These are phyloP conservation scores for Neolentinus lepideus DNA, from an alignment of 1,284 basidiomycete genomes.

Conservation along the genomic window DNA sequence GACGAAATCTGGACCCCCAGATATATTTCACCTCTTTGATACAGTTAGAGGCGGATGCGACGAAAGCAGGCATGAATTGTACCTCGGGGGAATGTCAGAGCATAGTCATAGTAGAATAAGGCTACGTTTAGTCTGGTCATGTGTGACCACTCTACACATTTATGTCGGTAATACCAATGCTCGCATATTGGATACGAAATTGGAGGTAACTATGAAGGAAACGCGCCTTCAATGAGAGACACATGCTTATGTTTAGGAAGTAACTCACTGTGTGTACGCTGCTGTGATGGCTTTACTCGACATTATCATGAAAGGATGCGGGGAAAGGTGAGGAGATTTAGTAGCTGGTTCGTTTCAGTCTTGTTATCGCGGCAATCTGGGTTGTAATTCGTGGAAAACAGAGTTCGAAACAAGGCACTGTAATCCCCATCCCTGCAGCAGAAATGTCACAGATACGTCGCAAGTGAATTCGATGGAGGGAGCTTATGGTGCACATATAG, in stretches of 20 bases:
- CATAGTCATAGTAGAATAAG: conserved; percentile 25
- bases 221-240: conserved; percentile 1
- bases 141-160: background rate
- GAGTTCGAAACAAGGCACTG: too few relatives aligned
- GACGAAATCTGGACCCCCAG: conserved; percentile 21
- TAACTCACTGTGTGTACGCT: background rate
- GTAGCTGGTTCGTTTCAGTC: too few relatives aligned
- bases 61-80: background rate
- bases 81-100: conserved; percentile 18
- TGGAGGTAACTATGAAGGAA: conserved; percentile 16
- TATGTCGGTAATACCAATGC: conserved; percentile 15
- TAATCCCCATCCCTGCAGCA: too few relatives aligned
- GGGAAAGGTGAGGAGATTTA: too few relatives aligned
- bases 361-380: too few relatives aligned
- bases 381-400: too few relatives aligned
- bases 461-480: too few relatives aligned
- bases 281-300: background rate
- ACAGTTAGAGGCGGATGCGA: background rate
- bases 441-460: too few relatives aligned
- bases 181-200: conserved; percentile 23
- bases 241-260: background rate
- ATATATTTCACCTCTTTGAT: conserved; percentile 23
- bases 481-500: too few relatives aligned
- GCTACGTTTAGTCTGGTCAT: conserved; percentile 8
- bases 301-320: background rate